Evolutionary conservation across 352 stramenopile genomes (phyloP).

Genomic region (Globisporangium nodosum): DNA sequence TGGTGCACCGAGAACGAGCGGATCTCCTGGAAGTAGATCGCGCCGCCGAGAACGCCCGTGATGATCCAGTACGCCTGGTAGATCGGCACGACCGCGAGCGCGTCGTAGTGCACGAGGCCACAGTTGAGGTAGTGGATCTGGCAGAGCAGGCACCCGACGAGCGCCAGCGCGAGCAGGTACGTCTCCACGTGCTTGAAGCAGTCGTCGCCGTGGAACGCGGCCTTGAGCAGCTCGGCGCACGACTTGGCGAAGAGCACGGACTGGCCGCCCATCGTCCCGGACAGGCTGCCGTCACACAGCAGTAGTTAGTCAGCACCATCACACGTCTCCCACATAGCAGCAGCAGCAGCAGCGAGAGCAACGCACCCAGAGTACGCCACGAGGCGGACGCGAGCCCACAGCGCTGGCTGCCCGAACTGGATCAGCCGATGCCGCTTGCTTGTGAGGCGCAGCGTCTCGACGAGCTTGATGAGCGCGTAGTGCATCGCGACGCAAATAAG

Average conservation of each 20-base stretch:
- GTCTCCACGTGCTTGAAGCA: conserved; percentile 56
- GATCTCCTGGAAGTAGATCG: conserved; percentile 91
- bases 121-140: conserved; percentile 83
- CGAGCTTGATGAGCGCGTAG: conserved; percentile 59
- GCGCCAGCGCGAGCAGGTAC: conserved; percentile 60
- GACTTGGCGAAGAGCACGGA: conserved; percentile 87
- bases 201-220: conserved; percentile 55
- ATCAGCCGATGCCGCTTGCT: conserved; percentile 72
- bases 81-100: conserved; percentile 76
- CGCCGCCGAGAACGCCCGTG: conserved; percentile 79
- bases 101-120: conserved; percentile 72
- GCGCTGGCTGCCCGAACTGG: conserved; percentile 48
- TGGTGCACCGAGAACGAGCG: conserved; percentile 68
- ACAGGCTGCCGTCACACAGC: conserved; percentile 19
- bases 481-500: conserved; percentile 47
- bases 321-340: background rate
- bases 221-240: conserved; percentile 68
- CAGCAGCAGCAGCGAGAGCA: background rate
- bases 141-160: conserved; percentile 53
- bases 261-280: conserved; percentile 74
- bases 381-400: conserved; percentile 65
- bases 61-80: conserved; percentile 90
- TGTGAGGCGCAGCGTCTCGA: conserved; percentile 63
- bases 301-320: background rate
- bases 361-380: conserved; percentile 66